Percentiles rank a stretch among this genome's conserved stretches.
These are phyloP conservation scores for Thozetella sp. DNA, from an alignment of 495 filamentous ascomycete genomes.

Conservation along the genomic window DNA sequence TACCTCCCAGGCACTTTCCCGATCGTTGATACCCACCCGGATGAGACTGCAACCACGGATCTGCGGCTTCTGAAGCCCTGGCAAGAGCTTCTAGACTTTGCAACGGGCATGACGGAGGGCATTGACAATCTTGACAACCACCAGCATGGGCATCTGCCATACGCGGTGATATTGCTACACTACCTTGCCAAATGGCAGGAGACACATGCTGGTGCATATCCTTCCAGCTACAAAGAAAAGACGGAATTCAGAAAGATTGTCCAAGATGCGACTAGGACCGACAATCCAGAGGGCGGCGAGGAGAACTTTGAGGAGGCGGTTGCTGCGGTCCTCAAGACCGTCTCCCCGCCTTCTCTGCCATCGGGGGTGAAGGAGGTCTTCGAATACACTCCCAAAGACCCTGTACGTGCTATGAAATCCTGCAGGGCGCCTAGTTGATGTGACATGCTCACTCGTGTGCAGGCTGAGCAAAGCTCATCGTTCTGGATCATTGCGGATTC, in stretches of 20 bases:
- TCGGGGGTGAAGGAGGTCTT: slow-evolving; percentile 78
- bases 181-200: slow-evolving; percentile 85
- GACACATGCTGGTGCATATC: slow-evolving; percentile 67
- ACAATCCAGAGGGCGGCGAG: slow-evolving; percentile 85
- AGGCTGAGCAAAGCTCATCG: slow-evolving; percentile 44
- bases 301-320: slow-evolving; percentile 97
- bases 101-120: slow-evolving; percentile 59
- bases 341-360: slow-evolving; percentile 61
- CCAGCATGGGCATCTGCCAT: slow-evolving; percentile 93
- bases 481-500: slow-evolving; percentile 95
- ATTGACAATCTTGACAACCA: slow-evolving; percentile 74
- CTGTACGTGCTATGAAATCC: slow-evolving; percentile 32
- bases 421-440: slow-evolving; percentile 8
- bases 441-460: slow-evolving; percentile 15
- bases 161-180: slow-evolving; percentile 80
- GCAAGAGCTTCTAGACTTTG: slow-evolving; percentile 75
- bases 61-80: slow-evolving; percentile 86
- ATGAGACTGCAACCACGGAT: slow-evolving; percentile 82
- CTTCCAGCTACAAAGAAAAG: slow-evolving; percentile 83
- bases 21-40: slow-evolving; percentile 97
- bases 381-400: slow-evolving; percentile 52
- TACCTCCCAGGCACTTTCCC: slow-evolving; percentile 77
- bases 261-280: slow-evolving; percentile 62
- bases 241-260: slow-evolving; percentile 76
- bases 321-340: slow-evolving; percentile 81